Evolutionary conservation across 352 stramenopile genomes (phyloP).

Genomic region (Globisporangium viniferum): DNA sequence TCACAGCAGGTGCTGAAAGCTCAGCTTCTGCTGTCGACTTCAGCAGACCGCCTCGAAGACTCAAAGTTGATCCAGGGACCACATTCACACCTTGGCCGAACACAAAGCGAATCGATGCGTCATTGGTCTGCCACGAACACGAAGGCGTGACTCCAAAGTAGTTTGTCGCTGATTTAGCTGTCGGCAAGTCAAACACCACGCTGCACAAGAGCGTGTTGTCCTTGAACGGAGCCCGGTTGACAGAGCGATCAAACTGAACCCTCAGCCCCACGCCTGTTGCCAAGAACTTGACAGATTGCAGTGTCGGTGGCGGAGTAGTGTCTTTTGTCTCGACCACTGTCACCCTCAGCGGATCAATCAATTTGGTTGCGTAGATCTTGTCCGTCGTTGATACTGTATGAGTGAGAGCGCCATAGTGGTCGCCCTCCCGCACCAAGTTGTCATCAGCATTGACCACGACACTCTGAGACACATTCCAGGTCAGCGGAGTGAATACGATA

Average conservation of each 20-base stretch:
- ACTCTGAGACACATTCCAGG: constrained; percentile 47
- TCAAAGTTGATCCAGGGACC: constrained; percentile 32
- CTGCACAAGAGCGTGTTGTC: constrained; percentile 42
- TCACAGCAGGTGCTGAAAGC: constrained; percentile 32
- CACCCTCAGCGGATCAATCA: constrained; percentile 29
- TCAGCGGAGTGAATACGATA: constrained; percentile 33
- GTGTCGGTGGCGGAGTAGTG: constrained; percentile 48
- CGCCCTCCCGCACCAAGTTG: constrained; percentile 40
- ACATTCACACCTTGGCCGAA: constrained; percentile 43
- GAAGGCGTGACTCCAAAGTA: constrained; percentile 36
- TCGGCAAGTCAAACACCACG: constrained; percentile 55
- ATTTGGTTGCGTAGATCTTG: constrained; percentile 27
- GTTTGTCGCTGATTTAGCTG: constrained; percentile 17
- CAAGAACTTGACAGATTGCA: constrained; percentile 49
- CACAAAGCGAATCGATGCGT: constrained; percentile 40
- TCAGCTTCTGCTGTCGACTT: constrained; percentile 50
- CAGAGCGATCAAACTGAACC: constrained; percentile 44
- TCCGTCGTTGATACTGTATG: constrained; percentile 28
- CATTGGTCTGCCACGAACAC: constrained; percentile 49
- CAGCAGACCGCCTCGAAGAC: constrained; percentile 36
- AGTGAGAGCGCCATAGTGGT: constrained; percentile 32
- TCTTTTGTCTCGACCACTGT: constrained; percentile 65
- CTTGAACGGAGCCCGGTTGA: constrained; percentile 29
- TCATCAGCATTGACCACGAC: constrained; percentile 46
- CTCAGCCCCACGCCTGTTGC: constrained; percentile 42